Evolutionary conservation across 306 rosid genomes (phyloP).

Genomic region (Acacia acuminata): DNA sequence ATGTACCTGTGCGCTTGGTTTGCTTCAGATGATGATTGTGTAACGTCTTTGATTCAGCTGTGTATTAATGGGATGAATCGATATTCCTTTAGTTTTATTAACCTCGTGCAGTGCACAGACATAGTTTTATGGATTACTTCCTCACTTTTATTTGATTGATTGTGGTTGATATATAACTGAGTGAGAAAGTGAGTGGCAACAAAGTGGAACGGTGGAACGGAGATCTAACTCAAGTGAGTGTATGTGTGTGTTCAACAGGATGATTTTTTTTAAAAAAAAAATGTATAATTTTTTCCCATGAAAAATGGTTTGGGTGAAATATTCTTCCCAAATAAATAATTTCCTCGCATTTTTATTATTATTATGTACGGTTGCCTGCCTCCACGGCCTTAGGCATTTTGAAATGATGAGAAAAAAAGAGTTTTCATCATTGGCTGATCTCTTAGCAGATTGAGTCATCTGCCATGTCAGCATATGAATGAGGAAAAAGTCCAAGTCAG

Average conservation of each 20-base stretch:
- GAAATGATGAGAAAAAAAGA: background rate
- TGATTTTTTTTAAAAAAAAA: background rate
- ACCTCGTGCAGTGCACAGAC: too few species aligned
- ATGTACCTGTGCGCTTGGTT: background rate
- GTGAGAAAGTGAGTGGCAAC: background rate
- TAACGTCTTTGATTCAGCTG: background rate
- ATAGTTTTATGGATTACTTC: background rate
- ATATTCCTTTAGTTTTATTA: background rate
- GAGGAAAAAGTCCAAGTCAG: background rate
- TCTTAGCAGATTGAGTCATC: background rate
- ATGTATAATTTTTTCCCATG: too few species aligned
- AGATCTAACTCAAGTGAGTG: background rate
- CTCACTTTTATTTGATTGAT: background rate
- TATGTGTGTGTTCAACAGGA: background rate
- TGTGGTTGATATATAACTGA: background rate
- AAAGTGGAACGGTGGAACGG: background rate
- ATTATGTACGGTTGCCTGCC: background rate
- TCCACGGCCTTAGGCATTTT: background rate
- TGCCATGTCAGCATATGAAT: background rate
- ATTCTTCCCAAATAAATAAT: background rate
- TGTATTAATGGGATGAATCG: background rate
- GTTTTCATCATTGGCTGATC: background rate
- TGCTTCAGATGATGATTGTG: background rate
- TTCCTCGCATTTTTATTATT: background rate
- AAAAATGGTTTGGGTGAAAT: too few species aligned